These are phyloP conservation scores for Bimuria novae-zelandiae DNA, from an alignment of 2,329 filamentous ascomycete genomes.

Conservation along the genomic window DNA sequence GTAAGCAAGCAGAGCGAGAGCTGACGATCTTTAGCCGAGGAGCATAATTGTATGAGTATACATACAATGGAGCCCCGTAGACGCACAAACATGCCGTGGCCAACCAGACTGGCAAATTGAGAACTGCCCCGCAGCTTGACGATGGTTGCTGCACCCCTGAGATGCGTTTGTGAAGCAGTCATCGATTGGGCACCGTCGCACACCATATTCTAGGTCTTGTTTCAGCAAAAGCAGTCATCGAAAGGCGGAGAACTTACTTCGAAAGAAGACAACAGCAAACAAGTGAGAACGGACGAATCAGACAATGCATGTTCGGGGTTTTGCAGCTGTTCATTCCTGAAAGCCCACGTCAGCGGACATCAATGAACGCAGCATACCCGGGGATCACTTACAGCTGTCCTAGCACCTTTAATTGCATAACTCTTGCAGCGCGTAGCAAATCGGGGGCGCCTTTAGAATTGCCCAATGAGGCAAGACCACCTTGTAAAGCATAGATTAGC, in stretches of 20 bases:
- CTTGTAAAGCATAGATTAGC: not conserved
- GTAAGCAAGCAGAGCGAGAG: constrained; percentile 16
- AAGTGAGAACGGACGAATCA: constrained; percentile 21
- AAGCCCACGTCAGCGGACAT: not conserved
- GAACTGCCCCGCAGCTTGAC: constrained; percentile 13
- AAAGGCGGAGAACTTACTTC: constrained; percentile 11
- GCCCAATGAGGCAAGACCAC: constrained; percentile 20
- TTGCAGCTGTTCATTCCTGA: constrained; percentile 17
- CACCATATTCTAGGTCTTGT: constrained; percentile 13
- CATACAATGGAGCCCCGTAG: constrained; percentile 18
- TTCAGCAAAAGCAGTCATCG: constrained; percentile 1
- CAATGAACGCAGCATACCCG: not conserved
- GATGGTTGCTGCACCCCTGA: constrained; percentile 20
- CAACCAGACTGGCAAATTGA: constrained; percentile 10
- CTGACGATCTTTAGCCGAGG: constrained; percentile 6
- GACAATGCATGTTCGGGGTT: constrained; percentile 14
- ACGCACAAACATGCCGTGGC: constrained; percentile 17
- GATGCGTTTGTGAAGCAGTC: constrained; percentile 16
- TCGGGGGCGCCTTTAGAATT: constrained; percentile 15
- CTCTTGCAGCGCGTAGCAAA: constrained; percentile 17
- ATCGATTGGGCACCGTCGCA: constrained; percentile 14
- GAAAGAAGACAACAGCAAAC: constrained; percentile 19
- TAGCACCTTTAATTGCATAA: constrained; percentile 18
- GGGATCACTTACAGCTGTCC: constrained; percentile 7
- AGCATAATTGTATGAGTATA: not conserved